Percentiles rank a stretch among this genome's conserved stretches.
Conservation (phyloP, 2,329 filamentous ascomycete genomes). For the Exophiala aquamarina region DNA sequence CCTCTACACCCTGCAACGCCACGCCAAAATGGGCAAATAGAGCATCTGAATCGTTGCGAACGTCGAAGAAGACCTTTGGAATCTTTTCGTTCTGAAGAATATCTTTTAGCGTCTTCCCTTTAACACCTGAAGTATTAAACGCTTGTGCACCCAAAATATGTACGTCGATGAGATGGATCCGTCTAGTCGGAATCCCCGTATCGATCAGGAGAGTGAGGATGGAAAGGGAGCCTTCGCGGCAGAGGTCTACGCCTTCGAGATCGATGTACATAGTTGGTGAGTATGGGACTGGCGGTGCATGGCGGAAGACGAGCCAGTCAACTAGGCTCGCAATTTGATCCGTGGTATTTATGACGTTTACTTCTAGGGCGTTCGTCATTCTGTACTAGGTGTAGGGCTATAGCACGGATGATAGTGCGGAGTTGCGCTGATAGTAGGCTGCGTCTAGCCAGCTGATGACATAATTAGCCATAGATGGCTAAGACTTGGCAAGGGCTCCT, state of each 20-base stretch:
- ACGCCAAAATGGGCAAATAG: constrained; percentile 47
- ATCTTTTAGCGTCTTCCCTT: constrained; percentile 30
- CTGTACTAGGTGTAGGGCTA: background rate
- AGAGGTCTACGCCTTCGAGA: constrained; percentile 49
- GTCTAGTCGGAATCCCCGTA: constrained; percentile 20
- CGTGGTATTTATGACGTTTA: constrained; percentile 29
- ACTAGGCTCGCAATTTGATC: constrained; percentile 27
- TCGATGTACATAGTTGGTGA: constrained; percentile 46
- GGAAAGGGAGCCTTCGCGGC: constrained; percentile 45
- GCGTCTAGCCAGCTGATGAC: too few species aligned
- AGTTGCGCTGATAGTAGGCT: too few species aligned
- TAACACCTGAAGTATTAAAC: constrained; percentile 40
- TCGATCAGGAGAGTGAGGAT: constrained; percentile 44
- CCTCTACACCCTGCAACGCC: constrained; percentile 42
- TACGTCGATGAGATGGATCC: constrained; percentile 49
- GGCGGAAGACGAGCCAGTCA: constrained; percentile 29
- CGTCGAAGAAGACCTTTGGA: constrained; percentile 55
- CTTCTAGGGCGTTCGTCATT: constrained; percentile 24
- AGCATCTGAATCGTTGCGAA: constrained; percentile 56
- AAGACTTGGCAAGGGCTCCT: too few species aligned
- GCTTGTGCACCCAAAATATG: constrained; percentile 36
- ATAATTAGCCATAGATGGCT: too few species aligned
- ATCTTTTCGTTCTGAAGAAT: constrained; percentile 45
- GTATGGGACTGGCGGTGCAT: constrained; percentile 23
- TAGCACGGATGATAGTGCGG: too few species aligned